Evolutionary conservation across 2,329 filamentous ascomycete genomes (phyloP), one percentile per base, ranked within the genome.

Genomic region (Lecanicillium sp.): DNA sequence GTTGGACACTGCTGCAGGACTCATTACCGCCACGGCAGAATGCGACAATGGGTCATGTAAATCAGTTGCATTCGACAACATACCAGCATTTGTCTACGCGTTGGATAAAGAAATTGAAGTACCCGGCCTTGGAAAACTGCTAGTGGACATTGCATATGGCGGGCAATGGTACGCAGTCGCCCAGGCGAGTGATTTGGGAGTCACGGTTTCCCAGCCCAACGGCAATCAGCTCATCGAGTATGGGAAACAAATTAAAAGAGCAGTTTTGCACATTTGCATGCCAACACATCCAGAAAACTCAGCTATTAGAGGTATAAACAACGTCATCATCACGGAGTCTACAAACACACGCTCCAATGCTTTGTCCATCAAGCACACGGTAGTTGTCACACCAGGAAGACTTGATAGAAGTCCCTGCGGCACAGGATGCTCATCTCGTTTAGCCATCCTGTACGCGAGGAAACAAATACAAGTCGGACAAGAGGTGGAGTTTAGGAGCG

Each of bases 391-490:
- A 0, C 65, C 65, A 0, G 64, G 65, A 0, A 48, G 65, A 15
- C 56, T 67, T 17, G 66, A 70, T 45, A 47, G 65, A 14, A 67
- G 65, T 40, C 66, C 65, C 2, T 68, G 65, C 39, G 66, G 66
- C 5, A 68, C 64, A 2, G 65, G 65, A 2, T 67, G 59, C 0
- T 63, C 52, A 40, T 62, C 65, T 4, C 53, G 65, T 7, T 49
- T 69, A 43, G 65, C 65, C 1, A 53, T 67, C 2, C 37, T 70
- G 13, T 59, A 68, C 46, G 61, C 61, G 2, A 52, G 58, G 16
- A 62, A 62, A 1, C 44, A 58, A 29, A 43, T 70, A 3, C 42
- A 51, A 2, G 55, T 56, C 2, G 59, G 54, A 1, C 56, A 68
- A 37, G 48, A 39, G 0, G 62, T 68, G 40, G 48, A 45, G 4